Conservation (phyloP, 2,329 filamentous ascomycete species). For the Cercospora sojina region DNA sequence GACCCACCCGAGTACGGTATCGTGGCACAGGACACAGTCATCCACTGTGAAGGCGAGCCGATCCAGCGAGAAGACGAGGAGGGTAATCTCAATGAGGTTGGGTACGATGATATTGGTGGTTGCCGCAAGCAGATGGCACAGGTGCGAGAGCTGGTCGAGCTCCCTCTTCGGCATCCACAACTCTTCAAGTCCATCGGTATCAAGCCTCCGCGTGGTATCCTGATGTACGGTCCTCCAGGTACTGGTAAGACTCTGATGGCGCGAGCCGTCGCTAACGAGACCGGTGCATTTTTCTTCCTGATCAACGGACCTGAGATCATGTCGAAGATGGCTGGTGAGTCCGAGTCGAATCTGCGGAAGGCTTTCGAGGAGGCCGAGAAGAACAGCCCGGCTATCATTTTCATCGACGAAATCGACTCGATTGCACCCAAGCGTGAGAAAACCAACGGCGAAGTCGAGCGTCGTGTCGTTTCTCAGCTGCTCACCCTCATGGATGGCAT, state of each 20-base stretch:
- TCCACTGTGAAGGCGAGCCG: slow-evolving; percentile 95
- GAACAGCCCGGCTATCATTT: slow-evolving; percentile 98
- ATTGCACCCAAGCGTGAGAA: slow-evolving; percentile 99
- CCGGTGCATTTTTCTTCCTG: slow-evolving; percentile 97
- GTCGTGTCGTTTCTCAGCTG: slow-evolving; percentile 95
- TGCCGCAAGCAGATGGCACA: slow-evolving; percentile 99
- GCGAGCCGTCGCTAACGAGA: slow-evolving; percentile 97
- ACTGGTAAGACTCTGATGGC: slow-evolving; percentile 99
- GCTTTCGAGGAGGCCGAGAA: slow-evolving; percentile 99
- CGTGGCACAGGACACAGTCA: slow-evolving; percentile 96
- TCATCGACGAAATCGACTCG: slow-evolving; percentile 99
- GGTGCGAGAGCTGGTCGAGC: slow-evolving; percentile 96
- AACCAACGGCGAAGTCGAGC: slow-evolving; percentile 98
- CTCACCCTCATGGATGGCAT: slow-evolving; percentile 98
- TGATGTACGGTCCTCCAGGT: slow-evolving; percentile 91
- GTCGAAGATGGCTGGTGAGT: slow-evolving; percentile 99
- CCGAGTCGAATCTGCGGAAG: slow-evolving; percentile 95
- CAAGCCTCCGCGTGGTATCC: slow-evolving; percentile 96
- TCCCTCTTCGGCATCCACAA: slow-evolving; percentile 93
- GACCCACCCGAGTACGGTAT: slow-evolving; percentile 98
- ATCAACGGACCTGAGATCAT: slow-evolving; percentile 99
- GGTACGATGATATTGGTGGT: slow-evolving; percentile 98
- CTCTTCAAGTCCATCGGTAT: slow-evolving; percentile 99
- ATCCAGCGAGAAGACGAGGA: slow-evolving; percentile 99
- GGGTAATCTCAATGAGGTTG: slow-evolving; percentile 98